Evolutionary conservation across 2,329 filamentous ascomycete genomes (phyloP).

Genomic region (Corinectria fuckeliana): DNA sequence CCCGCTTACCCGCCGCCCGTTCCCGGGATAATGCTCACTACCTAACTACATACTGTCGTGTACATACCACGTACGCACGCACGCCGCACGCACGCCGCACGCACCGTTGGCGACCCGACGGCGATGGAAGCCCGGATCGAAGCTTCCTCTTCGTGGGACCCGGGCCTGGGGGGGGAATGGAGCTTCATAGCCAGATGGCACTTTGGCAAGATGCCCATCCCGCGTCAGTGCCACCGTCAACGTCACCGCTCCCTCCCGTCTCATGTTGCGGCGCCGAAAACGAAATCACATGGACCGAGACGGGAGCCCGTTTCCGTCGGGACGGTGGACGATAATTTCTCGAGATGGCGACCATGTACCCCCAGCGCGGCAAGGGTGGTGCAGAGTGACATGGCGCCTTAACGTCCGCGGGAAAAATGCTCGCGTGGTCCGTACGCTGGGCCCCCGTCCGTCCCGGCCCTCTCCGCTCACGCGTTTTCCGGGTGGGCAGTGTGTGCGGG

Average conservation of each 20-base stretch:
- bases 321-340: constrained; percentile 35
- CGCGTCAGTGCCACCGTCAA: constrained; percentile 6
- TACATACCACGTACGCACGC: no score
- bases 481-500: constrained; percentile 15
- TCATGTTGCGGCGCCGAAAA: constrained; percentile 4
- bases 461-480: constrained; percentile 38
- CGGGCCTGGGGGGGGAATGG: background rate
- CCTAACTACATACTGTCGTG: no score
- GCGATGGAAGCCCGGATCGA: background rate
- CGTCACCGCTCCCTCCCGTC: background rate
- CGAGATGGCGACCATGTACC: constrained; percentile 26
- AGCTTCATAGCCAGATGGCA: background rate
- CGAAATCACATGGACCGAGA: constrained; percentile 16
- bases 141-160: no score
- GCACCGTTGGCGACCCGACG: no score
- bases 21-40: background rate
- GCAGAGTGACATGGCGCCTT: constrained; percentile 13
- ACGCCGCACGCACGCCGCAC: no score
- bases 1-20: background rate
- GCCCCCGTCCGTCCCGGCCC: constrained; percentile 35
- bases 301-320: constrained; percentile 9
- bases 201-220: background rate
- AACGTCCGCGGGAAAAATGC: constrained; percentile 8
- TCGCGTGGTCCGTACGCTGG: constrained; percentile 5
- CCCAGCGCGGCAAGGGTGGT: no score